phyloP scores from a whole-genome alignment of 768 basidiomycete genomes.

The Naganishia antarctica region DNA sequence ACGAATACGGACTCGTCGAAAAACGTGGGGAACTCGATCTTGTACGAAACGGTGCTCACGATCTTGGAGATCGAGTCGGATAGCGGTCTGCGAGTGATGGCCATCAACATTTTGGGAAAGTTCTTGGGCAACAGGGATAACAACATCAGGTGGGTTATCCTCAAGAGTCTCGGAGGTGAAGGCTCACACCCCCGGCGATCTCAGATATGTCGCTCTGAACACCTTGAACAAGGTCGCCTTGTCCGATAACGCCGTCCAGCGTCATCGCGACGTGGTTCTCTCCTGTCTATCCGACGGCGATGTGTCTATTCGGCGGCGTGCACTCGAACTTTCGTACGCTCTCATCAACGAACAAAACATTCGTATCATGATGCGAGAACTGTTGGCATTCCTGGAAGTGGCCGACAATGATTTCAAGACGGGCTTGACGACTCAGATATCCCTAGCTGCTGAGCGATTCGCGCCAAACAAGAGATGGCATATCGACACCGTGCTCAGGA shows the following conservation, averaged over 20 bases:
- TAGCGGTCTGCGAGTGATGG: conserved; percentile 92
- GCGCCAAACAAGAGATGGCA: conserved; percentile 99
- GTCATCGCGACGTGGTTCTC: conserved; percentile 96
- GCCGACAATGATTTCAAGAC: conserved; percentile 99
- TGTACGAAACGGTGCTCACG: conserved; percentile 95
- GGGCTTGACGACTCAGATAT: conserved; percentile 95
- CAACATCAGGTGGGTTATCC: conserved; percentile 93
- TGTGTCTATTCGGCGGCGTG: conserved; percentile 93
- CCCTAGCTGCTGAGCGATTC: conserved; percentile 87
- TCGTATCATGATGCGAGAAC: conserved; percentile 80
- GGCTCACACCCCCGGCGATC: too few species aligned
- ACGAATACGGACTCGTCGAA: conserved; percentile 97
- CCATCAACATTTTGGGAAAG: conserved; percentile 97
- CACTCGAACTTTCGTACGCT: conserved; percentile 93
- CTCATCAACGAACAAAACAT: conserved; percentile 94
- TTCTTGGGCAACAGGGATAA: conserved; percentile 97
- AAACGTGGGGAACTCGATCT: conserved; percentile 95
- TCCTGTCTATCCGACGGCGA: conserved; percentile 99
- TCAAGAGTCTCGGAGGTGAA: too few species aligned
- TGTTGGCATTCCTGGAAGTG: conserved; percentile 92
- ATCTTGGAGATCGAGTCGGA: conserved; percentile 97
- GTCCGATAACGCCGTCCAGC: conserved; percentile 96
- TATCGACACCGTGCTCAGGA: conserved; percentile 91
- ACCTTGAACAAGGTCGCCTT: conserved; percentile 96
- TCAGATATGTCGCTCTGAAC: conserved; percentile 92